Evolutionary conservation across 495 filamentous ascomycete genomes (phyloP), one percentile per base, ranked within the genome.

Genomic region (Aeminium ludgeri): DNA sequence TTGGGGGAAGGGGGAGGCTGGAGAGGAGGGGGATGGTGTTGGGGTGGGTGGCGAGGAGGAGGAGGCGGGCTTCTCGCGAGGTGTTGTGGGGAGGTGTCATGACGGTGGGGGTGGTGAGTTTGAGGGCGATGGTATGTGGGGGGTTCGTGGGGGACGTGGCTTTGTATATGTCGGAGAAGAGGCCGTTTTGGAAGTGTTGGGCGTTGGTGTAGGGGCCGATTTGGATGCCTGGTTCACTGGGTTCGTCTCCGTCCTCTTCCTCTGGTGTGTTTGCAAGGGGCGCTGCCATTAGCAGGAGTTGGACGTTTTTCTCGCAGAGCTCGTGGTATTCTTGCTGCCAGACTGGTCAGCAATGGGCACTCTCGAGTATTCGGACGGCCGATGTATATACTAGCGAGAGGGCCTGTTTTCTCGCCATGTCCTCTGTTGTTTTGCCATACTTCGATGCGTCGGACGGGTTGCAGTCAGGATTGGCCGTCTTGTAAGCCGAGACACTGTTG

Each of bases 121-220:
- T 97, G 20, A 97, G 61, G n/a, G 89, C 87, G 6, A 78, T 66
- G 7, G 73, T n/a, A 32, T 34, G 10, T 11, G 10, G 20, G 3
- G 4, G n/a, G 20, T 4, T n/a, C 6, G 10, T 25, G 17, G 1
- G 35, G 57, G 58, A 38, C 58, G 49, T 19, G 6, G 77, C 68
- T 48, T 68, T 73, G 62, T 87, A 96, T 35, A 99, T 76, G 28
- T 71, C 71, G 19, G 89, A 89, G 53, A 84, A 86, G 6, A 89
- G 62, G 18, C 91, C 89, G 42, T 74, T 73, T 38, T 66, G 70
- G 49, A 82, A 59, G 56, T 81, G 77, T 18, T 71, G 64, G 53
- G 82, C 91, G 34, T 74, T 65, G 18, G 52, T 54, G 55, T 87
- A 93, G 23, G 58, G 59, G 6, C 89, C 89, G 50, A 95, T 78